Percentiles rank a stretch among this genome's conserved stretches.
phyloP scores from a whole-genome alignment of 2,329 filamentous ascomycete species.

The Aspergillus eucalypticola region DNA sequence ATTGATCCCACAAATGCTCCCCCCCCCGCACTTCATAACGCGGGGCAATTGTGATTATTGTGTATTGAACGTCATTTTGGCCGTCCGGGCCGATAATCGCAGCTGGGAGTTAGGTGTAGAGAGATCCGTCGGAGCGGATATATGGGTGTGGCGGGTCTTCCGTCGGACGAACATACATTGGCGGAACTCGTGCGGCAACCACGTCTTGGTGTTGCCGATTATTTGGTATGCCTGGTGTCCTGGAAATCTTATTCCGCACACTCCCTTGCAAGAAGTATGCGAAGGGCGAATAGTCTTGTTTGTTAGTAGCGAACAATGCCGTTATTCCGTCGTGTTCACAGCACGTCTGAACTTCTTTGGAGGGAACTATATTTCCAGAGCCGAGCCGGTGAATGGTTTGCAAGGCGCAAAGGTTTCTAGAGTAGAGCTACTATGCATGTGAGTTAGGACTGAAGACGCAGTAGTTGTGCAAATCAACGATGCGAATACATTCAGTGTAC shows the following conservation, averaged over 20 bases:
- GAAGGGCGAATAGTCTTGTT: neutral
- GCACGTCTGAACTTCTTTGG: neutral
- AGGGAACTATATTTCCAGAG: neutral
- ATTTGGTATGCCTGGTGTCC: neutral
- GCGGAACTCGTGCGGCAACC: neutral
- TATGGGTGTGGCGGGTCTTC: neutral
- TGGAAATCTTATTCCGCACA: conserved; percentile 2
- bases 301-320: neutral
- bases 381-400: neutral
- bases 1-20: neutral
- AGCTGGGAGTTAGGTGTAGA: neutral
- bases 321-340: neutral
- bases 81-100: neutral
- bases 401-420: neutral
- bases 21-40: conserved; percentile 1
- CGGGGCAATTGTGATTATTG: neutral
- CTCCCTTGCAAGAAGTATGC: neutral
- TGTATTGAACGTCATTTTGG: neutral
- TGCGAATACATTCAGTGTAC: no score
- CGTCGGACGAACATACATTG: neutral
- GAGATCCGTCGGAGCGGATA: conserved; percentile 7
- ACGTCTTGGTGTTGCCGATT: neutral
- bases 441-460: no score
- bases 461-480: no score
- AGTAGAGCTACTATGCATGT: neutral